Conservation (phyloP, 116 monocot genomes). For the Papilionanthe hybrid region DNA sequence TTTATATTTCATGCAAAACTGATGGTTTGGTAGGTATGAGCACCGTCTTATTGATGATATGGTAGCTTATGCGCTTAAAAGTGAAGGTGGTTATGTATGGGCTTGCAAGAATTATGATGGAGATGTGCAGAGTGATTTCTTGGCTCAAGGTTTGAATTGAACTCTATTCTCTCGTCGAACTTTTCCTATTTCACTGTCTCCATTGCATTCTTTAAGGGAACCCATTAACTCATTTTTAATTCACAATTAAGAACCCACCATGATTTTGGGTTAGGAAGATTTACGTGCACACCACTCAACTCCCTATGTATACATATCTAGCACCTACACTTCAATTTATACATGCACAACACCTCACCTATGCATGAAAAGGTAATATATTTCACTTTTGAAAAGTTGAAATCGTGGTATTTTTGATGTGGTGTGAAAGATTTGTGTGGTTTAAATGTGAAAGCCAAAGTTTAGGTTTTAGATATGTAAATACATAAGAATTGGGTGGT, state of each 20-base stretch:
- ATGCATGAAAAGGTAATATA: too few species aligned
- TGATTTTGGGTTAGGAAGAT: not conserved
- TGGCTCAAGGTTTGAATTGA: slow-evolving; percentile 75
- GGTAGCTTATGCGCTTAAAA: slow-evolving; percentile 99
- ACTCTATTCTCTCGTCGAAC: not conserved
- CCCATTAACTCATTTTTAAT: not conserved
- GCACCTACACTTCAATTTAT: too few species aligned
- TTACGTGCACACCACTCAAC: too few species aligned
- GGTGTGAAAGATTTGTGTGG: too few species aligned
- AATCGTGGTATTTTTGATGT: too few species aligned
- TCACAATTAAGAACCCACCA: not conserved
- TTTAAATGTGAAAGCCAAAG: too few species aligned
- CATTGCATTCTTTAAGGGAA: not conserved
- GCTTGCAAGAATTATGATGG: slow-evolving; percentile 99
- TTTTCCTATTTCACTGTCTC: not conserved
- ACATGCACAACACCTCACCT: too few species aligned
- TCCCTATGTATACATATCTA: too few species aligned
- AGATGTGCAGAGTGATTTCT: slow-evolving; percentile 99
- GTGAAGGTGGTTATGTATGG: slow-evolving; percentile 98
- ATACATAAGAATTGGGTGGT: too few species aligned
- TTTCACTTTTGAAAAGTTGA: too few species aligned
- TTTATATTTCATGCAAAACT: not conserved
- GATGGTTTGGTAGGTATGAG: slow-evolving; percentile 60
- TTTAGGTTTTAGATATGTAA: too few species aligned
- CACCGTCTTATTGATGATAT: slow-evolving; percentile 97